A percentile compares a stretch with the other conserved stretches of the same genome.
Evolutionary conservation across 2,329 filamentous ascomycete species (phyloP).

Genomic region (Albifimbria verrucaria): DNA sequence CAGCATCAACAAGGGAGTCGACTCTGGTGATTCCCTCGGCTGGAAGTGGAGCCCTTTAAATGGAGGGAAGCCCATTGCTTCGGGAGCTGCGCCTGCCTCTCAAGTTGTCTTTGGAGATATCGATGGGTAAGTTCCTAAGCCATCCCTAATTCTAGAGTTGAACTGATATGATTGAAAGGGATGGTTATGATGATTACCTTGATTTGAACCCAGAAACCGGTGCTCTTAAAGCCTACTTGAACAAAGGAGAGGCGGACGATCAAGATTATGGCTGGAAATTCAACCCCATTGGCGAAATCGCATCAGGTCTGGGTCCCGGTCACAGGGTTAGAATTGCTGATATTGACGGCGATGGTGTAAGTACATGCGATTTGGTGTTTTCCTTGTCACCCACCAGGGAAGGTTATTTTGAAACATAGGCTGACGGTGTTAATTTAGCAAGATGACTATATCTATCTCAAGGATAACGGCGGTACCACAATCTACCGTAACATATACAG

Average conservation of each 20-base stretch:
- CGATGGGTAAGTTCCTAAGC: conserved; percentile 4
- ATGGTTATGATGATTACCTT: conserved; percentile 11
- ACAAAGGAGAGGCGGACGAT: not conserved
- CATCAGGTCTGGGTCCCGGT: conserved; percentile 11
- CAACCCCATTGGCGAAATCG: conserved; percentile 8
- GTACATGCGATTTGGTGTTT: not conserved
- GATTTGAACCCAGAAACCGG: conserved; percentile 9
- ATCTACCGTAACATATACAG: conserved; percentile 11
- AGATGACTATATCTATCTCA: conserved; percentile 14
- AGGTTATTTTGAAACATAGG: too few species aligned
- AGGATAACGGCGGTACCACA: conserved; percentile 5
- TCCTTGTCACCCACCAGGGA: not conserved
- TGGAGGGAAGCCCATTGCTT: conserved; percentile 7
- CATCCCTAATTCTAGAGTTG: not conserved
- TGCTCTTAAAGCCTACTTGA: conserved; percentile 4
- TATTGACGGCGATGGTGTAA: conserved; percentile 18
- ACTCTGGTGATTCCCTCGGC: not conserved
- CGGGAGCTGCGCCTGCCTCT: conserved; percentile 6
- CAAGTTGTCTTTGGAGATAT: conserved; percentile 12
- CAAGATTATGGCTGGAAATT: conserved; percentile 1
- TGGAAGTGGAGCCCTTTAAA: conserved; percentile 6
- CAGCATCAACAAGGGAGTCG: not conserved
- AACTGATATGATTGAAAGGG: not conserved
- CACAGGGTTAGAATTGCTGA: conserved; percentile 15
- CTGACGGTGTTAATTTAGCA: conserved; percentile 1